Conservation (phyloP, 192 early-diverging fungal species). For the Hyaloraphidium curvatum region DNA sequence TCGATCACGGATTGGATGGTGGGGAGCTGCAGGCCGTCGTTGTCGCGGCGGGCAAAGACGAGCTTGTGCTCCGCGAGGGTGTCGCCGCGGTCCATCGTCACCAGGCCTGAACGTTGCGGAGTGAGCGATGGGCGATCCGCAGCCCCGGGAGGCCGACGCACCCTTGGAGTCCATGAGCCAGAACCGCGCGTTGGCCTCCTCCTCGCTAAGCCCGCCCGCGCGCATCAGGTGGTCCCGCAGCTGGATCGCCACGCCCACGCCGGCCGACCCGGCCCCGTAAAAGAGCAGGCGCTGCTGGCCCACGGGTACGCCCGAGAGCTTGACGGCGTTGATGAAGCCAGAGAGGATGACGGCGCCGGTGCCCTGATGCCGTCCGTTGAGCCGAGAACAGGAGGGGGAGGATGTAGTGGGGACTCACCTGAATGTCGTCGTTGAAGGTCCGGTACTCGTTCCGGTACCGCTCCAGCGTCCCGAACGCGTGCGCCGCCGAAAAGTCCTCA, state of each 20-base stretch:
- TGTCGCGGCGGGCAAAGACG: conserved; percentile 74
- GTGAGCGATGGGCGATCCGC: neutral
- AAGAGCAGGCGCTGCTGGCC: conserved; percentile 74
- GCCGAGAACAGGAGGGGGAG: neutral
- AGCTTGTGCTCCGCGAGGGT: conserved; percentile 59
- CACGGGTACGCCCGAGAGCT: conserved; percentile 38
- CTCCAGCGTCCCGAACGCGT: conserved; percentile 14
- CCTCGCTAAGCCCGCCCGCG: conserved; percentile 52
- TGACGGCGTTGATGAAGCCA: conserved; percentile 76
- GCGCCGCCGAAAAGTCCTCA: conserved; percentile 88
- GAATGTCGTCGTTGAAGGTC: conserved; percentile 93
- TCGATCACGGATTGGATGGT: conserved; percentile 55
- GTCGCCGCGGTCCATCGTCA: conserved; percentile 78
- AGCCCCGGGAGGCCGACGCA: neutral
- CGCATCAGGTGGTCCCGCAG: conserved; percentile 60
- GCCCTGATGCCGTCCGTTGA: conserved; percentile 16
- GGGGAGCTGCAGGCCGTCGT: conserved; percentile 55
- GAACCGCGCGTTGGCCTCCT: conserved; percentile 44
- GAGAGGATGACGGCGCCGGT: conserved; percentile 86
- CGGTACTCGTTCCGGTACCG: conserved; percentile 22
- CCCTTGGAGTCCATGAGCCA: conserved; percentile 83
- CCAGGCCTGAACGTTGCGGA: conserved; percentile 42
- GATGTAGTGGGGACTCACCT: conserved; percentile 9
- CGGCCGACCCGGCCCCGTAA: conserved; percentile 85
- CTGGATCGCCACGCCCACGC: conserved; percentile 85